These are phyloP conservation scores for Geum urbanum DNA, from an alignment of 306 rosid genomes.

Conservation along the genomic window DNA sequence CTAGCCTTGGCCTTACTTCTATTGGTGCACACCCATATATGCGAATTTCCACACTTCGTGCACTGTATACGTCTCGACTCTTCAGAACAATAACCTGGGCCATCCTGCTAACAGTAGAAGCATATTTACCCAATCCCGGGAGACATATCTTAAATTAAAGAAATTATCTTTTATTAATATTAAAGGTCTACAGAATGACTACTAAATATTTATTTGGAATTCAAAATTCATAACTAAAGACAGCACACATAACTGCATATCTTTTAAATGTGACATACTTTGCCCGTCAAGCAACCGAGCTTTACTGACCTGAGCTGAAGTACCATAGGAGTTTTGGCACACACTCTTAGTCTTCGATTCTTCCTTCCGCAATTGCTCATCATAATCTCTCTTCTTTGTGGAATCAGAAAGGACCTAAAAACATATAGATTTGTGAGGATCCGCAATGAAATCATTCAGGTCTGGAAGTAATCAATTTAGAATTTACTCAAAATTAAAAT, in stretches of 20 bases:
- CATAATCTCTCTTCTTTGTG: slow-evolving; percentile 81
- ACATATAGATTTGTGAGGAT: slow-evolving; percentile 17
- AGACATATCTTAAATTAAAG: neutral
- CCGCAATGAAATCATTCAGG: slow-evolving; percentile 4
- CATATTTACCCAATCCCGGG: slow-evolving; percentile 17
- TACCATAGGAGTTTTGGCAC: slow-evolving; percentile 69
- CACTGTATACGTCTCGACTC: slow-evolving; percentile 96
- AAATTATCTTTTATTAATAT: neutral
- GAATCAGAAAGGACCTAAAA: slow-evolving; percentile 88
- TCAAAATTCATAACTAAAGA: neutral
- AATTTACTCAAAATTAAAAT: slow-evolving; percentile 12
- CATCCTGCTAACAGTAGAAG: slow-evolving; percentile 48
- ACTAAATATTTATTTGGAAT: neutral
- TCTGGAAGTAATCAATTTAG: slow-evolving; percentile 16
- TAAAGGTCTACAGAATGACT: neutral
- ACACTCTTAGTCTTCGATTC: slow-evolving; percentile 82
- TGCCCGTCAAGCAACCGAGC: slow-evolving; percentile 20
- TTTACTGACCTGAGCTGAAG: slow-evolving; percentile 62
- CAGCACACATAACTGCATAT: neutral
- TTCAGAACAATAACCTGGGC: slow-evolving; percentile 66
- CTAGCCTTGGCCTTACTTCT: slow-evolving; percentile 89
- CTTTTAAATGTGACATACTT: neutral
- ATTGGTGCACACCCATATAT: slow-evolving; percentile 97
- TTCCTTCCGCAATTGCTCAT: slow-evolving; percentile 88
- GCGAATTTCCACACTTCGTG: slow-evolving; percentile 92